Percentiles rank a stretch among this genome's conserved stretches.
These are phyloP conservation scores for Camelina laxa DNA, from an alignment of 345 rosid genomes.

Conservation along the genomic window DNA sequence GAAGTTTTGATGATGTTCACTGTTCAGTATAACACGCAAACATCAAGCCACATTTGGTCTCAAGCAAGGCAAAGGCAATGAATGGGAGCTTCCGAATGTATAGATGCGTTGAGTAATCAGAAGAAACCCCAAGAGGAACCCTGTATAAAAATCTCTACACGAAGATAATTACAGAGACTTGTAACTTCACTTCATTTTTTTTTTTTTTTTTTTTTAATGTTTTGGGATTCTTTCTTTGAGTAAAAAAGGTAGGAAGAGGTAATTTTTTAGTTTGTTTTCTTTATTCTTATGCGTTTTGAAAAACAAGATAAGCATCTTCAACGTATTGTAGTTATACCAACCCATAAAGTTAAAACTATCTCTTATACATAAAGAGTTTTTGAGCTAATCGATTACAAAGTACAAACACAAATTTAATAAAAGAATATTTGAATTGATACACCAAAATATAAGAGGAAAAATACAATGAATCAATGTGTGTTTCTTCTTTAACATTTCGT, in stretches of 20 bases:
- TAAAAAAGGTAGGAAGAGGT: conserved; percentile 34
- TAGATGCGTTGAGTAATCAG: conserved; percentile 33
- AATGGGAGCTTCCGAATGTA: conserved; percentile 39
- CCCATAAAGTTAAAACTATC: conserved; percentile 17
- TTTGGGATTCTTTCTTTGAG: conserved; percentile 25
- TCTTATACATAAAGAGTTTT: conserved; percentile 22
- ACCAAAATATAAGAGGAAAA: background rate
- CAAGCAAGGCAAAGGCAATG: conserved; percentile 32
- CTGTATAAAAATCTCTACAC: conserved; percentile 39
- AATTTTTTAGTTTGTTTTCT: conserved; percentile 24
- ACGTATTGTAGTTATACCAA: conserved; percentile 25
- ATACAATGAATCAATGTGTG: conserved; percentile 28
- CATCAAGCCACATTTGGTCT: conserved; percentile 38
- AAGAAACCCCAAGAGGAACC: conserved; percentile 34
- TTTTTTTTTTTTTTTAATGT: background rate
- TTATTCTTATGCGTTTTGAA: background rate
- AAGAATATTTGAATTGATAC: conserved; percentile 34
- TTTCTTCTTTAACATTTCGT: conserved; percentile 23
- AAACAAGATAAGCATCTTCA: conserved; percentile 14
- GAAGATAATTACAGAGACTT: conserved; percentile 39
- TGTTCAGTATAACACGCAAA: background rate
- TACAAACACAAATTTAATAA: conserved; percentile 40
- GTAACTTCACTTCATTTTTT: conserved; percentile 29
- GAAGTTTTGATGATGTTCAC: conserved; percentile 37
- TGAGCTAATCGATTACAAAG: conserved; percentile 31